Base-by-base conservation (phyloP, 805 yeast species). In the Kuraishia cidri region DNA sequence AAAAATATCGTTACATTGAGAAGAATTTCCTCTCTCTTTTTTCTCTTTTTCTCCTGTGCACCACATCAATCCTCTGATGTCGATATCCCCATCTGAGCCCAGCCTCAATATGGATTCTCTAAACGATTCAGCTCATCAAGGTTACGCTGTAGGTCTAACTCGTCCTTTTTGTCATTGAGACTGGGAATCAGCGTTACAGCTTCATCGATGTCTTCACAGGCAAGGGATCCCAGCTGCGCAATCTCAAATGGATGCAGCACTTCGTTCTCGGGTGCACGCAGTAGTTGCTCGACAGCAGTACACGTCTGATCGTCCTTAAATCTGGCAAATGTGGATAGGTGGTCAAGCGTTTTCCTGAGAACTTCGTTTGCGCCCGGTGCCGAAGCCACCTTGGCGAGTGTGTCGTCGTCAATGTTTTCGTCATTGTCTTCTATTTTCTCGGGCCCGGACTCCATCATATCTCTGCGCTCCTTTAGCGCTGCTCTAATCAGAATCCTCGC, bases 161-260 rank as follows among this genome's bases (percentile, higher is more conserved):
- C 94, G 7, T 82, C 72, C 33, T 83, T 86, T 56, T 88, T 88
- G 39, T 70, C 75, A 16, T 73, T 69, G 50, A 92, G 67, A 56
- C 95, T 82, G 30, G 98, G 97, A 37, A 92, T 79, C 48, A 92
- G 66, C 12, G 96, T 84, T 58, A 85, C 85, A 24, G 97, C 97
- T 63, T 92, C 98, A 50, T 74, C 98, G 5, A 94, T 87, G 41
- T 90, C 97, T 50, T 90, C 98, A 58, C 97, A 88, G 20, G 92
- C 82, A 40, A 90, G 66, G 3, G 94, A 84, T 18, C 72, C 77
- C 39, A 81, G 62, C 58, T 92, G 97, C 1, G 97, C 95, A 34
- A 85, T 66, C 60, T 92, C 98, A 55, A 92, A 92, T 1, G 98
- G 97, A 62, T 92, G 98, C 46, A 92, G 59, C 18, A 75, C 79